Percentiles rank a stretch among this genome's conserved stretches.
Conservation (phyloP, 148 eudicot species). For the Hydrangea macrophylla region DNA sequence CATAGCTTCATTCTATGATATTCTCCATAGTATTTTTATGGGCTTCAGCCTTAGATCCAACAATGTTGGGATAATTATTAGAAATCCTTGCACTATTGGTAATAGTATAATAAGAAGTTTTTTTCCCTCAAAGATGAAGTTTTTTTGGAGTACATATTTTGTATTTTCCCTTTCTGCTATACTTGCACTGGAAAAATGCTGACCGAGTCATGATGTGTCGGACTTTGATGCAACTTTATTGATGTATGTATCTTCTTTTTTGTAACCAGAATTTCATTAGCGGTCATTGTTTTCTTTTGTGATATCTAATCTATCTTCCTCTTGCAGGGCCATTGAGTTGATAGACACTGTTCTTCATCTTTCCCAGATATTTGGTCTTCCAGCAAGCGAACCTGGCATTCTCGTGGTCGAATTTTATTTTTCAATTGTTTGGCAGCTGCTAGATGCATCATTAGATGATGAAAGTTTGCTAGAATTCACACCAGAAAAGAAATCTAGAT, state of each 20-base stretch:
- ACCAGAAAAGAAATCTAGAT: constrained; percentile 39
- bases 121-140: no score
- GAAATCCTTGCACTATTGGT: neutral
- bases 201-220: neutral
- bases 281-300: neutral
- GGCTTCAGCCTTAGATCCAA: neutral
- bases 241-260: neutral
- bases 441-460: constrained; percentile 55
- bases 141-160: neutral
- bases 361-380: constrained; percentile 39
- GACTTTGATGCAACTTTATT: neutral
- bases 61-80: neutral
- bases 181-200: neutral
- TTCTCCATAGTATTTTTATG: no score
- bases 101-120: neutral
- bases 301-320: constrained; percentile 5
- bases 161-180: neutral
- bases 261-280: neutral
- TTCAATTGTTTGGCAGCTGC: constrained; percentile 45
- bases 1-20: no score
- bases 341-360: constrained; percentile 44
- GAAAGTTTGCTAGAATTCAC: constrained; percentile 57
- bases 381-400: constrained; percentile 38
- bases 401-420: constrained; percentile 43
- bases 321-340: constrained; percentile 47